Base-by-base conservation (phyloP, 805 yeast genomes). In the Spathaspora arborariae region DNA sequence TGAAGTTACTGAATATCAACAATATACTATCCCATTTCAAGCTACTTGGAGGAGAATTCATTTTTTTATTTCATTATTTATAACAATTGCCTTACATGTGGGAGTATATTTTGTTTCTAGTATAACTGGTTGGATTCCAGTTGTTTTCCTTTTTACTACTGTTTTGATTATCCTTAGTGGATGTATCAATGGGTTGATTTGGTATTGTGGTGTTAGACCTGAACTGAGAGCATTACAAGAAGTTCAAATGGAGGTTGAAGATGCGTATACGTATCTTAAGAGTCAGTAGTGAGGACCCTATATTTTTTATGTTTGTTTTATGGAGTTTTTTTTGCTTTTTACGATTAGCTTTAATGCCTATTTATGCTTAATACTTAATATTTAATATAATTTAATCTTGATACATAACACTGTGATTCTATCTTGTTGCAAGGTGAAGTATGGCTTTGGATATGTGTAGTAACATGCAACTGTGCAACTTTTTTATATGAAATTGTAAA, bases 151-250 rank as follows among this genome's bases (percentile, higher is more conserved):
- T 15, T 51, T 88, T 1, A 72, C 75, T 3, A 76, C 86, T 1
- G 70, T 79, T 0, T 53, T 81, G 0, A 61, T 89, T 2, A 74
- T 82, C 0, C 73, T 81, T 2, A 75, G 91, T 0, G 97, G 96
- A 0, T 67, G 78, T 0, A 61, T 85, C 1, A 83, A 89, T 59
- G 96, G 96, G 0, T 58, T 88, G 46, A 85, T 94, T 39, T 91
- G 92, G 36, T 77, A 74, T 47, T 58, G 89, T 24, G 92, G 91
- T 59, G 95, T 96, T 0, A 72, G 89, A 27, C 75, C 80, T n/a
- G 99, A 94, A 60, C 62, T 70, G 44, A 71, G 98, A 41, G 92
- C 91, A 0, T 64, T 94, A 41, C 68, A 66, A 20, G 98, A 92
- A 65, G 89, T 89, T 4, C 76, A 78, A 48, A 63, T 74, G 53